A percentile compares a stretch with the other conserved stretches of the same genome.
Evolutionary conservation across 192 early-diverging fungal genomes (phyloP).

Genomic region (Gorgonomyces haynaldii): DNA sequence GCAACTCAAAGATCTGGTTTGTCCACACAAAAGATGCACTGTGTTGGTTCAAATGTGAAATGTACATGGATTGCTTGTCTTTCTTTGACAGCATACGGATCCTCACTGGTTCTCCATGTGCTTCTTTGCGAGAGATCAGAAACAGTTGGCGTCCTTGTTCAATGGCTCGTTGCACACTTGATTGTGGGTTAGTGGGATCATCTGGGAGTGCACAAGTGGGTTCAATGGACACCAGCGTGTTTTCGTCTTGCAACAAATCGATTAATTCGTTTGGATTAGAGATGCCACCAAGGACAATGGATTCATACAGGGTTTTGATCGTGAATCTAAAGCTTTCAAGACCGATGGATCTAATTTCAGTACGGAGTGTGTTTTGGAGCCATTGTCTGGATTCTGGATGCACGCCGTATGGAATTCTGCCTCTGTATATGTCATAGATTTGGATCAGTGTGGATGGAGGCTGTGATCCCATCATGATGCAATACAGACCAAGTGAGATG

Average conservation of each 20-base stretch:
- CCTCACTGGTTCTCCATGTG: background rate
- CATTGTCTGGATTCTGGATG: slow-evolving; percentile 9
- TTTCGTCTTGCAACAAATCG: background rate
- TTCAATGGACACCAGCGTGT: background rate
- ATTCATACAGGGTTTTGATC: slow-evolving; percentile 14
- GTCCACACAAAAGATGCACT: slow-evolving; percentile 41
- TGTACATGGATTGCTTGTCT: slow-evolving; percentile 3
- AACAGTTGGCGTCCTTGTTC: slow-evolving; percentile 8
- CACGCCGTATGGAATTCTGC: slow-evolving; percentile 8
- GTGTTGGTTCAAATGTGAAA: slow-evolving; percentile 8
- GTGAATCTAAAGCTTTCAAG: slow-evolving; percentile 12
- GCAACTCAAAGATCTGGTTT: slow-evolving; percentile 28
- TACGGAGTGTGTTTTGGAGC: slow-evolving; percentile 6
- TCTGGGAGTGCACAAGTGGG: slow-evolving; percentile 5
- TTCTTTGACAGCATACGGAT: slow-evolving; percentile 12
- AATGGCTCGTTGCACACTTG: slow-evolving; percentile 9
- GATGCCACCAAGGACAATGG: slow-evolving; percentile 1
- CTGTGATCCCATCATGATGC: slow-evolving; percentile 2
- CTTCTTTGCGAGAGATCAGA: background rate
- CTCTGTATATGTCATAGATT: slow-evolving; percentile 10
- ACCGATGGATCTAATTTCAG: slow-evolving; percentile 5
- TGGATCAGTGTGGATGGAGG: background rate
- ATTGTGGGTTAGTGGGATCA: slow-evolving; percentile 11
- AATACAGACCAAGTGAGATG: slow-evolving; percentile 8
- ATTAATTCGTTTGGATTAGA: slow-evolving; percentile 10